Conservation (phyloP, 2,329 filamentous ascomycete species). For the Sclerotinia glacialis region DNA sequence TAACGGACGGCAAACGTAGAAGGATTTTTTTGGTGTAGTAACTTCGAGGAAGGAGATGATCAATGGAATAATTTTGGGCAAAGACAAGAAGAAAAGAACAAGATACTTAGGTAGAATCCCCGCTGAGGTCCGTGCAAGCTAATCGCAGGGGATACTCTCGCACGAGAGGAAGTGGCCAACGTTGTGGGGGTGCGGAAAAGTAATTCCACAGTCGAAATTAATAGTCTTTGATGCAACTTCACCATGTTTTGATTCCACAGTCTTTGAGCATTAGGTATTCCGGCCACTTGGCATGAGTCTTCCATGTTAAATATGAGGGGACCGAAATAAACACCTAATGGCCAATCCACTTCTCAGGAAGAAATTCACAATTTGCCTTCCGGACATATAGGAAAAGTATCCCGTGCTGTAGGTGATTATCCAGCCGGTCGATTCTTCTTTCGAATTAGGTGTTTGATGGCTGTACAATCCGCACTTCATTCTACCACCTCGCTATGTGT, state of each 20-base stretch:
- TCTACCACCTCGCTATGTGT: constrained; percentile 22
- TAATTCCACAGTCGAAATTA: neutral
- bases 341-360: neutral
- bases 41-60: neutral
- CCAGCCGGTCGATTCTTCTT: constrained; percentile 12
- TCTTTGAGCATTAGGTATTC: neutral
- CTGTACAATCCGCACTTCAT: constrained; percentile 17
- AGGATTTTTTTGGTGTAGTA: neutral
- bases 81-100: neutral
- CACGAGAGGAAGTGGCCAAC: constrained; percentile 14
- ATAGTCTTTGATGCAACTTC: neutral
- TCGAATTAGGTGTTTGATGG: neutral
- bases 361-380: neutral
- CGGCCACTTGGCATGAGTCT: neutral
- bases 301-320: neutral
- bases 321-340: neutral
- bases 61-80: neutral
- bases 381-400: neutral
- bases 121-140: constrained; percentile 13
- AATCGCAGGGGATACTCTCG: neutral
- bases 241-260: neutral
- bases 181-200: neutral
- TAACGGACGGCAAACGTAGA: neutral
- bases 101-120: neutral
- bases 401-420: neutral